These are phyloP conservation scores for Bryoglossum gracile DNA, from an alignment of 495 filamentous ascomycete species.

Conservation along the genomic window DNA sequence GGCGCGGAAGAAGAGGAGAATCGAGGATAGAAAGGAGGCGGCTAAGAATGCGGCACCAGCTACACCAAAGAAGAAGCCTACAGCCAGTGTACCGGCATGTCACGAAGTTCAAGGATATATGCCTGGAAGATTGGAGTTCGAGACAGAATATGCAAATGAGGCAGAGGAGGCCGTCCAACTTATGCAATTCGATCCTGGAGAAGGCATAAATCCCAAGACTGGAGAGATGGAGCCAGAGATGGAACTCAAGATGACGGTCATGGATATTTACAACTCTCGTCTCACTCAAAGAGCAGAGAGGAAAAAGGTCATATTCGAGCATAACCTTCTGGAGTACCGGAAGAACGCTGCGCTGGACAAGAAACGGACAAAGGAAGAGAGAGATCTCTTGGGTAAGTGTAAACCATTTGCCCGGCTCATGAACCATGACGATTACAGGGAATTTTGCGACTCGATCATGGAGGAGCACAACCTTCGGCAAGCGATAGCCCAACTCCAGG, in stretches of 20 bases:
- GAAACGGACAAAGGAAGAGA: slow-evolving; percentile 92
- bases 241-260: slow-evolving; percentile 94
- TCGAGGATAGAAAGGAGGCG: slow-evolving; percentile 85
- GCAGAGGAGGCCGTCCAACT: slow-evolving; percentile 97
- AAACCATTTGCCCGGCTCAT: slow-evolving; percentile 97
- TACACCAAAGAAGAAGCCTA: slow-evolving; percentile 91
- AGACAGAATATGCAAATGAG: slow-evolving; percentile 95
- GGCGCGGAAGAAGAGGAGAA: slow-evolving; percentile 83
- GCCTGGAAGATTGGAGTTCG: slow-evolving; percentile 95
- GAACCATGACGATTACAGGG: slow-evolving; percentile 85
- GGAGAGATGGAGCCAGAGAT: slow-evolving; percentile 87
- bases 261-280: slow-evolving; percentile 96
- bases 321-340: slow-evolving; percentile 83
- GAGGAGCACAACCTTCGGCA: slow-evolving; percentile 87
- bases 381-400: slow-evolving; percentile 80
- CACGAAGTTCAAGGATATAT: slow-evolving; percentile 99
- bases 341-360: slow-evolving; percentile 84
- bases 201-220: slow-evolving; percentile 76
- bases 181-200: slow-evolving; percentile 95
- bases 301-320: slow-evolving; percentile 95
- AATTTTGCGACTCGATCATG: slow-evolving; percentile 71
- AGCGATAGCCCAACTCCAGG: slow-evolving; percentile 85
- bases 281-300: slow-evolving; percentile 87
- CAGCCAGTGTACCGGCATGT: slow-evolving; percentile 85
- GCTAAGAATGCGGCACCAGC: slow-evolving; percentile 76